A percentile compares a stretch with the other conserved stretches of the same genome.
Evolutionary conservation across 768 basidiomycete genomes (phyloP).

Genomic region (Calocybe indica): DNA sequence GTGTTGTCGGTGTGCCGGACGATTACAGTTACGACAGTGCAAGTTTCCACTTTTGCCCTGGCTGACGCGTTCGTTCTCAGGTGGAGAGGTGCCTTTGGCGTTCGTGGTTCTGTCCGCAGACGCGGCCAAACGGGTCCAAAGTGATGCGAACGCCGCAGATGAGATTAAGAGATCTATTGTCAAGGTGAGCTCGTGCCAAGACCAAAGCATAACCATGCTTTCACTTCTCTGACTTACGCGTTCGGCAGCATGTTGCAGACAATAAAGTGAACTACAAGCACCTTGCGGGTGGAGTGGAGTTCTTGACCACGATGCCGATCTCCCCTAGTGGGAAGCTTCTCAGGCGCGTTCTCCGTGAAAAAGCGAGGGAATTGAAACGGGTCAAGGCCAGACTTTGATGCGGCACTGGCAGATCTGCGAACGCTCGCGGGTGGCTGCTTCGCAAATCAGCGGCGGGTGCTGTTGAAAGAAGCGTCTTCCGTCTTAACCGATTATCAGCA

Average conservation of each 20-base stretch:
- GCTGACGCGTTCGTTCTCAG: slow-evolving; percentile 16
- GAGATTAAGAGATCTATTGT: slow-evolving; percentile 39
- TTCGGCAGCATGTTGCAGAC: slow-evolving; percentile 42
- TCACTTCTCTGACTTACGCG: not conserved
- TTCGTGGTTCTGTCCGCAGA: slow-evolving; percentile 49
- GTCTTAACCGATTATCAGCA: too few species aligned
- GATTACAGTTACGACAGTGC: slow-evolving; percentile 46
- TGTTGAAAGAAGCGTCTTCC: too few species aligned
- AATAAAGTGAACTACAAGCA: slow-evolving; percentile 55
- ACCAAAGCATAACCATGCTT: not conserved
- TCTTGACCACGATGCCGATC: slow-evolving; percentile 49
- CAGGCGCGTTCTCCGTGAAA: slow-evolving; percentile 43
- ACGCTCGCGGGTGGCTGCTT: too few species aligned
- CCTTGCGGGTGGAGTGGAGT: slow-evolving; percentile 53
- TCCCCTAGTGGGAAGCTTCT: slow-evolving; percentile 59
- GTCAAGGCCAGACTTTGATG: slow-evolving; percentile 8
- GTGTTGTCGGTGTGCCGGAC: slow-evolving; percentile 62
- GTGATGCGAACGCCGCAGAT: slow-evolving; percentile 17
- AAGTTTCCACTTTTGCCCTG: not conserved
- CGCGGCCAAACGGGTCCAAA: slow-evolving; percentile 27
- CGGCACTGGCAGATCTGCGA: too few species aligned
- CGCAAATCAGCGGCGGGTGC: too few species aligned
- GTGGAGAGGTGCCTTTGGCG: slow-evolving; percentile 66
- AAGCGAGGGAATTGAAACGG: slow-evolving; percentile 25
- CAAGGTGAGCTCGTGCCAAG: slow-evolving; percentile 26